phyloP scores from a whole-genome alignment of 1,284 basidiomycete genomes.

The Calocybe gambosa region DNA sequence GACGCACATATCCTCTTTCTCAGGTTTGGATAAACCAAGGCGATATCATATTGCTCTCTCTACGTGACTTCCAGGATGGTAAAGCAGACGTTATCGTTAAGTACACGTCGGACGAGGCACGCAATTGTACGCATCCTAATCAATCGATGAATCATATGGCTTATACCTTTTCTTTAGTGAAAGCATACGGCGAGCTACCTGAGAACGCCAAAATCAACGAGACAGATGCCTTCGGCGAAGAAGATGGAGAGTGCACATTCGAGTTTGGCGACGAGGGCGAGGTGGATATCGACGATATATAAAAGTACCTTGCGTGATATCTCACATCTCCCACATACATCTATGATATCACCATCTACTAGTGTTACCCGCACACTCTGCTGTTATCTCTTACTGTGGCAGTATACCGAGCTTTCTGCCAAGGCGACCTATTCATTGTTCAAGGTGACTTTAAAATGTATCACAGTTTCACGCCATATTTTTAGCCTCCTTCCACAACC shows the following conservation, averaged over 20 bases:
- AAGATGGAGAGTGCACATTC: slow-evolving; percentile 86
- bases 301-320: slow-evolving; percentile 22
- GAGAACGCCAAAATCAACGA: slow-evolving; percentile 99
- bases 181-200: slow-evolving; percentile 96
- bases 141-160: slow-evolving; percentile 2
- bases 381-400: slow-evolving; percentile 10
- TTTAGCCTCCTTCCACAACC: background rate
- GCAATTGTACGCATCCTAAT: slow-evolving; percentile 53
- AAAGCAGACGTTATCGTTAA: slow-evolving; percentile 99
- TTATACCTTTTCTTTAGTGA: slow-evolving; percentile 45
- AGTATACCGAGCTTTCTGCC: background rate
- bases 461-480: background rate
- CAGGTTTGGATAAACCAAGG: slow-evolving; percentile 99
- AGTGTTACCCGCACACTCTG: slow-evolving; percentile 6
- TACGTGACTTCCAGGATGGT: slow-evolving; percentile 99
- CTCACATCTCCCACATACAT: slow-evolving; percentile 10
- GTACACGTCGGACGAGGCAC: slow-evolving; percentile 93
- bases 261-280: slow-evolving; percentile 85
- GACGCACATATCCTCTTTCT: background rate
- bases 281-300: slow-evolving; percentile 78
- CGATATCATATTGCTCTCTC: slow-evolving; percentile 93
- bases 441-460: background rate
- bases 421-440: background rate
- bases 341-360: slow-evolving; percentile 7
- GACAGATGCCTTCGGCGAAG: slow-evolving; percentile 87